Conservation (phyloP, 495 filamentous ascomycete genomes). For the Cladorrhinum samala region DNA sequence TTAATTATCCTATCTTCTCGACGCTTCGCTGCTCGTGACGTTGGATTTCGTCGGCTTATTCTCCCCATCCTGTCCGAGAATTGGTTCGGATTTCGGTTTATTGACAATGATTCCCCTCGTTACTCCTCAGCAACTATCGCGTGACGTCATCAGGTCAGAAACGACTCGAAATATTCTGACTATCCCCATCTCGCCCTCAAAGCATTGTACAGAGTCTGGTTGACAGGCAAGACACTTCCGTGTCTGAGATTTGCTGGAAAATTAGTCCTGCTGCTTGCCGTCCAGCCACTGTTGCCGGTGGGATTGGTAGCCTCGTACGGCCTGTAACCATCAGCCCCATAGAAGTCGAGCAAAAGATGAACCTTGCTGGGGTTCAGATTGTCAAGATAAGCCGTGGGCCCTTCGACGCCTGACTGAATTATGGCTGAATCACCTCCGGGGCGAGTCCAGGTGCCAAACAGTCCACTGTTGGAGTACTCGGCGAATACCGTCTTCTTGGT, state of each 20-base stretch:
- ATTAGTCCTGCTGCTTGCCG: conserved; percentile 27
- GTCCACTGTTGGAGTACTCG: conserved; percentile 38
- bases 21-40: too few relatives aligned
- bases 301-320: conserved; percentile 40
- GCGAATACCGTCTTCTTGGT: conserved; percentile 44
- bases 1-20: too few relatives aligned
- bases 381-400: conserved; percentile 44
- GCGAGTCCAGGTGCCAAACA: conserved; percentile 48
- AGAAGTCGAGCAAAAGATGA: conserved; percentile 46
- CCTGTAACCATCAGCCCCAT: conserved; percentile 46
- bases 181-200: conserved; percentile 35
- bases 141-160: not conserved
- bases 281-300: conserved; percentile 38
- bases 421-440: conserved; percentile 35
- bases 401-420: conserved; percentile 43
- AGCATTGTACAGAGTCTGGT: conserved; percentile 32
- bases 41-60: too few relatives aligned
- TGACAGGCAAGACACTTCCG: conserved; percentile 44
- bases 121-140: too few relatives aligned
- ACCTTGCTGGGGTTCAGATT: conserved; percentile 37
- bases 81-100: too few relatives aligned
- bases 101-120: too few relatives aligned
- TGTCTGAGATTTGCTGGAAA: conserved; percentile 46
- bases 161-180: too few relatives aligned
- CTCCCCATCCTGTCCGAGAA: too few relatives aligned